phyloP scores from a whole-genome alignment of 441 rosid species.

The Pelargonium myrrhifolium region DNA sequence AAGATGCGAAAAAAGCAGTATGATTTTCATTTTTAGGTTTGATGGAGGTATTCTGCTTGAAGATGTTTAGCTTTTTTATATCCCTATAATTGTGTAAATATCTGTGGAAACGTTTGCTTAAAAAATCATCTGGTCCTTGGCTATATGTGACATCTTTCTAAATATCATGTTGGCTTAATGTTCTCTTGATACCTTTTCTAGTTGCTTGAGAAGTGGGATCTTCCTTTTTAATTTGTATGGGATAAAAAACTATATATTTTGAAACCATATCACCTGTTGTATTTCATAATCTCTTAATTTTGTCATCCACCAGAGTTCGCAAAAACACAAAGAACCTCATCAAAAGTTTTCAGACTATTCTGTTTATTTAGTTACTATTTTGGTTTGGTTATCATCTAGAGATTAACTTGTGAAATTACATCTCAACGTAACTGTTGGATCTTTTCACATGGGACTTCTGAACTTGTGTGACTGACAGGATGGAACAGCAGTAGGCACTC shows the following conservation, averaged over 20 bases:
- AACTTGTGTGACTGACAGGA: slow-evolving; percentile 29
- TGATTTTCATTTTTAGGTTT: not conserved
- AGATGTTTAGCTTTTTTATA: too few species aligned
- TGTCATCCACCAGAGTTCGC: not conserved
- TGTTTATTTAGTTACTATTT: not conserved
- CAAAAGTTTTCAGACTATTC: not conserved
- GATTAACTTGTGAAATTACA: not conserved
- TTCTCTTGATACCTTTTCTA: too few species aligned
- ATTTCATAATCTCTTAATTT: too few species aligned
- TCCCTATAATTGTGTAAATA: too few species aligned
- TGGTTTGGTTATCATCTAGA: not conserved
- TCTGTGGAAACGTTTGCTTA: not conserved
- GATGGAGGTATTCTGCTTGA: not conserved
- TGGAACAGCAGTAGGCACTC: slow-evolving; percentile 30
- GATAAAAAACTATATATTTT: too few species aligned
- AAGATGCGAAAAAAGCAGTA: slow-evolving; percentile 17
- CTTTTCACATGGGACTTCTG: slow-evolving; percentile 1
- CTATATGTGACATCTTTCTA: not conserved
- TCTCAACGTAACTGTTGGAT: not conserved
- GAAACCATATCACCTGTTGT: too few species aligned
- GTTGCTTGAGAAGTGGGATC: too few species aligned
- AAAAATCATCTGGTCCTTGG: not conserved
- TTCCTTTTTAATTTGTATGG: too few species aligned
- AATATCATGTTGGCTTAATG: not conserved
- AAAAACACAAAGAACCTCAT: not conserved